Base-by-base conservation (phyloP, 1,284 basidiomycete species). In the Malassezia slooffiae region DNA sequence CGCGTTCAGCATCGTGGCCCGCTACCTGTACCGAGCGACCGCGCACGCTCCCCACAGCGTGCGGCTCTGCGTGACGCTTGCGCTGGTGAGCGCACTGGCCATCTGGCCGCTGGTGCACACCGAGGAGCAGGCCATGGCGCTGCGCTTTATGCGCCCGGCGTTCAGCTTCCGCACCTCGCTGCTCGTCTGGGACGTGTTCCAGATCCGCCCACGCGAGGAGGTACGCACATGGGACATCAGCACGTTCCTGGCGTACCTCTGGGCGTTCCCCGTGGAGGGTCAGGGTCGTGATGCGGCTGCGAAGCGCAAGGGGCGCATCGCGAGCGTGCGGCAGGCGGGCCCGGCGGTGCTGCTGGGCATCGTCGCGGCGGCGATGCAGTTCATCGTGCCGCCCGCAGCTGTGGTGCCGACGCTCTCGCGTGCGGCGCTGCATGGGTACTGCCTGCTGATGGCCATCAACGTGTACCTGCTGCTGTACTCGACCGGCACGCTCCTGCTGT, bases 131-230 rank as follows among this genome's bases (percentile, higher is more conserved):
- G 50, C 52, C 4, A 55, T 63, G 60, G 50, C 62, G 22, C 46
- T 67, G 44, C 61, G 64, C 47, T 69, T 66, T 34, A 58, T 62
- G 54, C 49, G 58, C 7, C 60, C 62, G 2, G 66, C 64, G 2
- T 50, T 67, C n/a, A 61, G 58, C 9, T 69, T 69, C 56, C 53
- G 66, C 17, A 55, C 60, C 2, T 47, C 54, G 30, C 44, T 66
- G 34, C 52, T 67, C 28, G 52, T 60, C 16, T 69, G 63, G 63
- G 66, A 69, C 43, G 58, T 69, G 28, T 64, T 65, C 46, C 47
- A 50, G 30, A 63, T 67, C 36, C 60, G 66, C 19, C 38, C 55
- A 21, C 20, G 40, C 16, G 41, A 58, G 13, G 64, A 69, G 36
- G 62, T 69, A 24, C 31, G 58, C 12, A 33, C 29, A 2, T 69